phyloP scores from a whole-genome alignment of 768 basidiomycete genomes.

The Mycena vulgaris region DNA sequence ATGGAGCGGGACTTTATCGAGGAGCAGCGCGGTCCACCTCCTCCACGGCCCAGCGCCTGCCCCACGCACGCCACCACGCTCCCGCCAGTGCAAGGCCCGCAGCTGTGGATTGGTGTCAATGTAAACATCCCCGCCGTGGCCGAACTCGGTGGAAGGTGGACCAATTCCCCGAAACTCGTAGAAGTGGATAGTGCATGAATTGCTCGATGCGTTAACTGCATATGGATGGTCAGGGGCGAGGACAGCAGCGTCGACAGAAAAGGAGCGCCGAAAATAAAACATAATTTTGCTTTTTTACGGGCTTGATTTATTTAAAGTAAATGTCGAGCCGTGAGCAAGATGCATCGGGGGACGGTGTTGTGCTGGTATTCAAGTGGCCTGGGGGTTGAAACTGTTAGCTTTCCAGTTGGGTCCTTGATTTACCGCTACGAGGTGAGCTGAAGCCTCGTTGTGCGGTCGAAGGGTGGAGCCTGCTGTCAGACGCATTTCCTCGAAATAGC shows the following conservation, averaged over 20 bases:
- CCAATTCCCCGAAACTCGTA: constrained; percentile 46
- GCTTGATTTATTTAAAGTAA: not conserved
- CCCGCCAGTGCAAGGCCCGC: constrained; percentile 32
- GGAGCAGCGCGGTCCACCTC: constrained; percentile 21
- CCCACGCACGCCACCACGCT: constrained; percentile 7
- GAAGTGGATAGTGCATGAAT: constrained; percentile 38
- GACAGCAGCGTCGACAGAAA: constrained; percentile 16
- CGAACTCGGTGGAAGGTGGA: constrained; percentile 42
- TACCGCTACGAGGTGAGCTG: not conserved
- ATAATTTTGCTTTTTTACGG: not conserved
- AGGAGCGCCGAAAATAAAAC: constrained; percentile 23
- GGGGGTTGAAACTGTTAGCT: no score
- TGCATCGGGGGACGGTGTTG: not conserved
- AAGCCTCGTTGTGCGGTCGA: not conserved
- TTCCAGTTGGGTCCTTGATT: not conserved
- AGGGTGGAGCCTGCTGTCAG: no score
- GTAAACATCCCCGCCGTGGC: constrained; percentile 45
- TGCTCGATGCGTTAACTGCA: not conserved
- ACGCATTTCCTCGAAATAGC: not conserved
- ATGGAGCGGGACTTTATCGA: constrained; percentile 26
- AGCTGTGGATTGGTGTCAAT: constrained; percentile 36
- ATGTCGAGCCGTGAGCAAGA: not conserved
- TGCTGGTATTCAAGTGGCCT: not conserved
- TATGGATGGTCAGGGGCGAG: constrained; percentile 28
- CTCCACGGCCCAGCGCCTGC: constrained; percentile 18